A percentile compares a stretch with the other conserved stretches of the same genome.
These are phyloP conservation scores for Edaphochlamys debaryana DNA, from an alignment of 139 green algal genomes.

Conservation along the genomic window DNA sequence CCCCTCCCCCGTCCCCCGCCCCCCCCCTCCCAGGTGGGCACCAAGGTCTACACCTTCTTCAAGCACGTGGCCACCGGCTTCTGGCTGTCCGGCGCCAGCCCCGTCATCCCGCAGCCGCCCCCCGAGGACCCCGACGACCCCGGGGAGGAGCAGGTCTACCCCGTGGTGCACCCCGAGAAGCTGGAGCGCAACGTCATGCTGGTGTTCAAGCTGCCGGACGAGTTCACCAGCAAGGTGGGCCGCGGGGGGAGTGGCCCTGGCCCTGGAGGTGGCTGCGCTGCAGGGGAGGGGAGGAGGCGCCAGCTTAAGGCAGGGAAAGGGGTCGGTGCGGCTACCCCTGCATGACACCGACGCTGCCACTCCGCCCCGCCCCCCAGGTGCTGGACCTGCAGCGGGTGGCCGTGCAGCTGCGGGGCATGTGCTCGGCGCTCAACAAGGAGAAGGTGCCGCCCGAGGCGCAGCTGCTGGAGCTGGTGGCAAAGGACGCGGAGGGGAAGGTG, in stretches of 20 bases:
- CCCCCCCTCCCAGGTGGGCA: slow-evolving; percentile 25
- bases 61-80: slow-evolving; percentile 20
- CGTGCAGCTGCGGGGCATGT: neutral
- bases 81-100: slow-evolving; percentile 27
- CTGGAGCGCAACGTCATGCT: slow-evolving; percentile 51
- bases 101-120: slow-evolving; percentile 13
- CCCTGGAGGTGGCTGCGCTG: too few species aligned
- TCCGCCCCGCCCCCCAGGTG: neutral
- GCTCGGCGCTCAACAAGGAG: slow-evolving; percentile 29
- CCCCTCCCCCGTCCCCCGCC: too few species aligned
- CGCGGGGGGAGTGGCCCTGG: too few species aligned
- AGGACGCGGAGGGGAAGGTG: slow-evolving; percentile 7
- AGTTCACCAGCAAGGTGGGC: slow-evolving; percentile 26
- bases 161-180: slow-evolving; percentile 32
- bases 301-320: too few species aligned
- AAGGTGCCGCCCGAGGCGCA: neutral
- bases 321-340: too few species aligned
- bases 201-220: slow-evolving; percentile 1
- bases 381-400: slow-evolving; percentile 25
- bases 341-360: too few species aligned
- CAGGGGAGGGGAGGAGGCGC: neutral
- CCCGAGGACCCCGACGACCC: slow-evolving; percentile 6
- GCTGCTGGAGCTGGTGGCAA: slow-evolving; percentile 22
- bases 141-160: slow-evolving; percentile 37
- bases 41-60: slow-evolving; percentile 37